Evolutionary conservation across 2,329 filamentous ascomycete species (phyloP).

Genomic region (Penicillium aurantiogriseum): DNA sequence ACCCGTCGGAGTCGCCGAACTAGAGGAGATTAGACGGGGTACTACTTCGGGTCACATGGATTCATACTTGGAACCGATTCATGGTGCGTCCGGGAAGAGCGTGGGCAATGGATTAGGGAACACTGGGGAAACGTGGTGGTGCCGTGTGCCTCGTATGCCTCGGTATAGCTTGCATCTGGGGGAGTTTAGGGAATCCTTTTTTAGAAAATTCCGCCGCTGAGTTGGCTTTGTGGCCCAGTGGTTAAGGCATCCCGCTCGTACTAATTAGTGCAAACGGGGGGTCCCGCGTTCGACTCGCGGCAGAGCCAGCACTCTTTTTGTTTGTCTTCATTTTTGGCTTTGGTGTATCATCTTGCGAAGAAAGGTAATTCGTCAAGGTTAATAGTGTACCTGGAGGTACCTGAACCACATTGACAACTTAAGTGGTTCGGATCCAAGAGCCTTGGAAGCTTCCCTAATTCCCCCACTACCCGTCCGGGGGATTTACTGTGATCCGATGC

Average conservation of each 20-base stretch:
- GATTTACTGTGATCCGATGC: not conserved
- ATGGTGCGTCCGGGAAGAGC: conserved; percentile 19
- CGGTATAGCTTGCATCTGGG: not conserved
- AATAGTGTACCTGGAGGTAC: not conserved
- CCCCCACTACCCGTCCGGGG: not conserved
- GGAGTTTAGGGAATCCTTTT: too few relatives aligned
- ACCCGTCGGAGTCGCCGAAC: conserved; percentile 48
- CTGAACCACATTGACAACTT: not conserved
- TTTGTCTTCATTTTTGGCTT: too few relatives aligned
- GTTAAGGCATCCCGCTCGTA: not conserved
- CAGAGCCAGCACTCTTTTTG: not conserved
- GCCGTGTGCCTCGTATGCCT: conserved; percentile 6
- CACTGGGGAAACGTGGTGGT: conserved; percentile 17
- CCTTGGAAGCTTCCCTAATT: not conserved
- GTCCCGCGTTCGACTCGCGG: not conserved
- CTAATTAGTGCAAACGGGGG: not conserved
- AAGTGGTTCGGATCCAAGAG: not conserved
- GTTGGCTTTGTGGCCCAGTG: not conserved
- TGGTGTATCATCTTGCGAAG: not conserved
- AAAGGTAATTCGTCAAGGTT: too few relatives aligned
- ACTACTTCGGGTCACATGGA: not conserved
- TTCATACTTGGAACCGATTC: conserved; percentile 37
- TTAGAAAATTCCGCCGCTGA: too few relatives aligned
- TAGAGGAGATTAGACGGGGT: conserved; percentile 19
- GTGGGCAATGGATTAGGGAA: conserved; percentile 10